A percentile compares a stretch with the other conserved stretches of the same genome.
Conservation (phyloP, 305 asterid genomes). For the Withania somnifera region DNA sequence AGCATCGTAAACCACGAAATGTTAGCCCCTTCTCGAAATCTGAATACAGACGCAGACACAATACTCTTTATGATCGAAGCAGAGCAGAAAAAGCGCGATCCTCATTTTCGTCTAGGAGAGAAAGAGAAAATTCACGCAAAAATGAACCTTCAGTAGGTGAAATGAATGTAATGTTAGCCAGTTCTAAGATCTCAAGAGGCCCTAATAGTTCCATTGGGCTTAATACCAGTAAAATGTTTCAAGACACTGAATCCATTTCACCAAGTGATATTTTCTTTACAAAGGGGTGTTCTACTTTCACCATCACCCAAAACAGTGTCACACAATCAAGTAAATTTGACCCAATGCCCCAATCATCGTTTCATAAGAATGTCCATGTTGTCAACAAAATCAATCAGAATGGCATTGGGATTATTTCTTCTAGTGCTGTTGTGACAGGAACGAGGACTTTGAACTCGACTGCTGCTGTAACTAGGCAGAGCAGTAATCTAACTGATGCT, state of each 20-base stretch:
- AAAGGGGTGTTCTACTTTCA: too few relatives aligned
- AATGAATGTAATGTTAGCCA: conserved; percentile 55
- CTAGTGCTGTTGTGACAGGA: conserved; percentile 4
- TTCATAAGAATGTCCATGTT: not conserved
- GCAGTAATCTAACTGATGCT: conserved; percentile 29
- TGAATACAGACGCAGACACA: conserved; percentile 17
- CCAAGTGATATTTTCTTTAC: conserved; percentile 19
- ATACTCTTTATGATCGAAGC: conserved; percentile 11
- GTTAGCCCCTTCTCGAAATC: conserved; percentile 19
- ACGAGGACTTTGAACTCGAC: conserved; percentile 13
- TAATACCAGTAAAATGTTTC: conserved; percentile 3
- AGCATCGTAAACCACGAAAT: conserved; percentile 10
- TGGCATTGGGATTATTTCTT: conserved; percentile 7
- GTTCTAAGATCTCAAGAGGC: conserved; percentile 29
- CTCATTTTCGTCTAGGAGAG: not conserved
- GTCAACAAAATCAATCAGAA: not conserved
- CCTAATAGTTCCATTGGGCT: too few relatives aligned
- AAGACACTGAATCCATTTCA: conserved; percentile 40
- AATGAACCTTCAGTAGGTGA: conserved; percentile 41
- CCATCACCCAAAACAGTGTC: not conserved
- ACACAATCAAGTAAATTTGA: not conserved
- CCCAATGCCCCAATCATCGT: not conserved
- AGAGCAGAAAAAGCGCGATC: conserved; percentile 9
- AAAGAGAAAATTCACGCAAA: not conserved
- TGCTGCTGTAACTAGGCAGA: conserved; percentile 40